These are phyloP conservation scores for Hypoxylon rickii DNA, from an alignment of 495 filamentous ascomycete species.

Conservation along the genomic window DNA sequence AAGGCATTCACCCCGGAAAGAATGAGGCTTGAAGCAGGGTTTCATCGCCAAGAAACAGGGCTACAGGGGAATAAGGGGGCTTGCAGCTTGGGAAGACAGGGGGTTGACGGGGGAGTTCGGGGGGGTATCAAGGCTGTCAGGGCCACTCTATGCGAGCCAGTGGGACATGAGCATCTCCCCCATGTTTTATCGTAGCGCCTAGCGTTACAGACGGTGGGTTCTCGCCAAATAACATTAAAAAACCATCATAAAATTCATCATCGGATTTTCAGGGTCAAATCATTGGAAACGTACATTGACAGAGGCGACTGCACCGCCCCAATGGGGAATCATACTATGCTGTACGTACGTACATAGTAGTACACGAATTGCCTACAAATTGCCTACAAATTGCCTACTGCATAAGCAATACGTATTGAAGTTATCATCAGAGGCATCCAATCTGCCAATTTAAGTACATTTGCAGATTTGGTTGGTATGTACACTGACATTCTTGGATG, in stretches of 20 bases:
- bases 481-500: not conserved
- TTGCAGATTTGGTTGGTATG: too few species aligned
- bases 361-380: too few species aligned
- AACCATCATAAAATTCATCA: slow-evolving; percentile 16
- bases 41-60: slow-evolving; percentile 24
- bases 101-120: too few species aligned
- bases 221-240: slow-evolving; percentile 33
- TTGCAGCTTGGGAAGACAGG: too few species aligned
- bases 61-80: slow-evolving; percentile 23
- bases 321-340: too few species aligned
- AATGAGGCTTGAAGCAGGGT: slow-evolving; percentile 26
- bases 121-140: slow-evolving; percentile 7
- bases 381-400: too few species aligned
- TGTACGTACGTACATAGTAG: too few species aligned
- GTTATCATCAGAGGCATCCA: too few species aligned
- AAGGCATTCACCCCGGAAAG: not conserved
- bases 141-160: slow-evolving; percentile 16
- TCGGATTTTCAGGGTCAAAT: slow-evolving; percentile 9
- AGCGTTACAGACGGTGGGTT: slow-evolving; percentile 32
- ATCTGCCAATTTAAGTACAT: too few species aligned
- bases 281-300: slow-evolving; percentile 32
- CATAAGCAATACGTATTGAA: not conserved
- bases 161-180: slow-evolving; percentile 16
- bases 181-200: slow-evolving; percentile 35
- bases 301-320: slow-evolving; percentile 30